Evolutionary conservation across 805 yeast genomes (phyloP), one percentile per base, ranked within the genome.

Genomic region (Candida dajiaensis): DNA sequence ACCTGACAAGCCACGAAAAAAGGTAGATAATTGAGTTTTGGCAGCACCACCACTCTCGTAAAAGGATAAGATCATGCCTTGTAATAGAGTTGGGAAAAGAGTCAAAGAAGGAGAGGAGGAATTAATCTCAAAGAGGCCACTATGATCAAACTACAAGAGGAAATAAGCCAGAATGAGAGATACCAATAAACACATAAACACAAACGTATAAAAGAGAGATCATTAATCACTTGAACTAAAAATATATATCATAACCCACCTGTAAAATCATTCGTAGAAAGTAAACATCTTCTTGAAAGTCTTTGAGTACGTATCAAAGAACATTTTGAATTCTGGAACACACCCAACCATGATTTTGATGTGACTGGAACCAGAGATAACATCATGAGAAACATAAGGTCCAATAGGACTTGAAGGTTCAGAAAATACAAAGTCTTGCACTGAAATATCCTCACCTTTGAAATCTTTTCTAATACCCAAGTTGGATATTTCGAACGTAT

Each of bases 361-460:
- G 15, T 5, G 4, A 6, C 10, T 26, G 9, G 21, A 19, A 4
- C 50, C 26, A 4, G 50, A 50, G 11, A 50, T 26, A 15, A 50
- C 45, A 19, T 50, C 43, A 23, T 44, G 44, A 29, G 45, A 35
- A n/a, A 50, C 26, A 6, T 42, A 28, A 5, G 48, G 42, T 1
- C 52, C 52, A 12, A 42, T 13, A 21, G 29, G 40, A 18, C 47
- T 50, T 21, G 42, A 43, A 4, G 52, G 50, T 20, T 50, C 50
- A 3, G 52, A 41, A 16, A 50, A 50, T 4, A 42, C 12, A 15
- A 10, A 23, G 7, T 13, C 22, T 39, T 29, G 20, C 42, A 42
- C 19, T 44, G 43, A 22, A 42, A 16, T 3, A 13, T 18, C 8
- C 3, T 18, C 6, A 15, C 18, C 20, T 12, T 16, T 36, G 8